Base-by-base conservation (phyloP, 345 rosid species). In the Leavenworthia alabamica region DNA sequence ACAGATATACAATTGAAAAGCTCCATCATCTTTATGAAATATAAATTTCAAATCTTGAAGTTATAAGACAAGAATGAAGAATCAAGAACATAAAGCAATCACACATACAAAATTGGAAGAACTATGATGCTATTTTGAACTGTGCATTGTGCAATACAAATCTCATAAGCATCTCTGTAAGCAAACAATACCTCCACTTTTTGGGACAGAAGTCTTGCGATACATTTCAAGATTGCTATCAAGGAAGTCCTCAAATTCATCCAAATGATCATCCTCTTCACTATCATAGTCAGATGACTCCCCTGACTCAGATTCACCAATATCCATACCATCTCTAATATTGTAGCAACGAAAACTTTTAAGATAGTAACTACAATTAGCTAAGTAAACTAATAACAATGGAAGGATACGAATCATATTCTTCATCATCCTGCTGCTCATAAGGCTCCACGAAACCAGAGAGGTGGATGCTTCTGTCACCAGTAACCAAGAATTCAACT, bases 391-490 rank as follows among this genome's bases (percentile, higher is more conserved):
- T 4, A 43, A 36, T 28, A 44, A 31, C 43, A 24, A 66, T 51
- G 8, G 13, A 72, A 82, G 92, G 97, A 93, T 93, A 93, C 99
- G 74, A 74, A 8, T 81, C 85, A 8, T 68, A 82, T 42, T 82
- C 96, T 41, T 84, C 56, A 50, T 28, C 56, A 13, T 48, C 4
- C 60, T 75, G 80, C 27, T 78, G 81, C 54, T 79, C 83, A 22
- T 75, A 81, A 24, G 69, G 61, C 62, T 76, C 78, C 73, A 90
- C 78, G 77, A 79, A 88, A 42, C 99, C 99, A 63, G 90, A 77
- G 1, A 94, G 79, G 76, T 94, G 95, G 62, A 94, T 80, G 85
- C 96, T 94, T 56, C 77, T 76, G 7, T 71, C 20, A 37, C 99
- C 99, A 53, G 81, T 66, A 26, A 88, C 95, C 0, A 85, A 84